Base-by-base conservation (phyloP, 345 rosid species). In the Moricandia moricandioides region DNA sequence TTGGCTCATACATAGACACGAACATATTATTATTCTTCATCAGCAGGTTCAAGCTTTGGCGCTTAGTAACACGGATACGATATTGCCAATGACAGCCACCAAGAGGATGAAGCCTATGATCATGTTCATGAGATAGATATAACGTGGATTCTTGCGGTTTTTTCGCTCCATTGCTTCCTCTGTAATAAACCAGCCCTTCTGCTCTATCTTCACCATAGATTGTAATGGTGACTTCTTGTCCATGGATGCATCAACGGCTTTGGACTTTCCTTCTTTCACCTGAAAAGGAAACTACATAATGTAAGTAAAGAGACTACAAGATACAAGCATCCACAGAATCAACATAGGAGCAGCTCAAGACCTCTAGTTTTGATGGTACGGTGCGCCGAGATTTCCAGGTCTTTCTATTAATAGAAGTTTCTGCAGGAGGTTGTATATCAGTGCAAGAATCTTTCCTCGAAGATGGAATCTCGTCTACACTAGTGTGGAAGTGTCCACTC, bases 81-180 rank as follows among this genome's bases (percentile, higher is more conserved):
- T 16, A 62, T 34, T 14, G 12, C 30, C 13, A 17, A 13, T 49
- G 55, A 49, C 21, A 49, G 55, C 55, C 7, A 49, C 21, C 55
- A 49, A 49, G 55, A 77, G 62, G 8, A 77, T 58, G 47, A 78
- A 34, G 11, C 72, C 57, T 37, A 61, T 39, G 69, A 72, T 9
- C 7, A 51, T 18, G 30, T 72, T 77, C 57, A 58, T 26, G 1
- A 77, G 47, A 65, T 58, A 58, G 24, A 26, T 27, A 49, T 47
- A 57, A 2, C 0, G 13, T 9, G 77, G 63, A 31, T 8, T 55
- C 35, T 65, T 45, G 43, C 1, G 0, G 4, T 37, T 65, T 65
- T 37, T 49, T 66, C 49, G 35, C 54, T 49, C 11, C 11, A 29
- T 18, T 72, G 51, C 56, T 27, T 66, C 64, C 59, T 66, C 64